Conservation (phyloP, 108 stramenopile genomes). For the Pseudonitzschia pungens region DNA sequence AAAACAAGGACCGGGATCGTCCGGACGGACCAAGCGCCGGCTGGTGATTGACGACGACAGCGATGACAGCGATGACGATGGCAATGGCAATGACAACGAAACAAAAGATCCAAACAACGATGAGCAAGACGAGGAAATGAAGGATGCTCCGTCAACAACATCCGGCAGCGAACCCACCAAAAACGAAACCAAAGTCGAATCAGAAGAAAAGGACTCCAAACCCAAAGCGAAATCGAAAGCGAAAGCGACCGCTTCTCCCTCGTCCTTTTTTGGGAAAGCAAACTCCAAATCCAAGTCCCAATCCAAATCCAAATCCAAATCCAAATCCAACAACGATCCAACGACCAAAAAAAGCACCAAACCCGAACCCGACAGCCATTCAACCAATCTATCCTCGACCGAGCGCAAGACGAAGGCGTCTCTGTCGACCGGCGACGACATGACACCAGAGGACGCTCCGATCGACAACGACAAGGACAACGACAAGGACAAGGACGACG, state of each 20-base stretch:
- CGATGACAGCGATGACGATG: conserved; percentile 28
- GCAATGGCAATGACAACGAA: conserved; percentile 30
- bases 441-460: neutral
- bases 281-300: neutral
- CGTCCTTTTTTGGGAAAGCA: conserved; percentile 10
- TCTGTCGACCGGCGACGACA: neutral
- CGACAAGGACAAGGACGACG: neutral
- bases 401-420: conserved; percentile 13
- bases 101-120: neutral
- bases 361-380: neutral
- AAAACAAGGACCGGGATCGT: neutral
- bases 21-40: neutral
- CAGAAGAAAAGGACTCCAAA: conserved; percentile 13
- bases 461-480: conserved; percentile 6
- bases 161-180: neutral
- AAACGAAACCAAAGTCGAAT: neutral
- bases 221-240: neutral
- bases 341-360: no score
- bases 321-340: no score
- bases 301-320: neutral
- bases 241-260: neutral
- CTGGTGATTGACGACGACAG: conserved; percentile 22
- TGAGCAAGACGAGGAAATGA: conserved; percentile 11
- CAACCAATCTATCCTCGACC: neutral
- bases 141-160: conserved; percentile 7